Evolutionary conservation across 345 rosid genomes (phyloP).

Genomic region (Eutrema yunnanense): DNA sequence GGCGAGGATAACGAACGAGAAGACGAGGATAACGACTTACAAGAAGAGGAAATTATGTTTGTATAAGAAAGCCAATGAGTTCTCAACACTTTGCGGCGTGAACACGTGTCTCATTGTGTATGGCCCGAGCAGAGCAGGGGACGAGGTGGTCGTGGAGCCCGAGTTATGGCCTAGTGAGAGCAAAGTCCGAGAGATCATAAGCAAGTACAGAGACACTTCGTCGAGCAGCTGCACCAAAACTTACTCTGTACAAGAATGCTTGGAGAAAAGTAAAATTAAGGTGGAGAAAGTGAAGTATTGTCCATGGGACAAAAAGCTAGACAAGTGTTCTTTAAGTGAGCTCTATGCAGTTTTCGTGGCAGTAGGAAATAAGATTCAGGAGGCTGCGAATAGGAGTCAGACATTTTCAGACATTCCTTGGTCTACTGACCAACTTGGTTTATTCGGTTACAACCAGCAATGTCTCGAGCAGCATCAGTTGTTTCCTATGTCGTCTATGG

Average conservation of each 20-base stretch:
- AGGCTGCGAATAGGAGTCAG: slow-evolving; percentile 18
- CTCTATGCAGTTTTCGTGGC: slow-evolving; percentile 3
- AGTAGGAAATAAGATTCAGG: slow-evolving; percentile 24
- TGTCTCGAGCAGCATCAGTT: slow-evolving; percentile 19
- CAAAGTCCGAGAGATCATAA: slow-evolving; percentile 25
- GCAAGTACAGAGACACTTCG: slow-evolving; percentile 24
- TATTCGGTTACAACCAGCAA: slow-evolving; percentile 19
- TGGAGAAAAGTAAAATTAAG: slow-evolving; percentile 6
- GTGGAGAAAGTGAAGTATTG: slow-evolving; percentile 15
- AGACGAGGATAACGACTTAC: slow-evolving; percentile 32
- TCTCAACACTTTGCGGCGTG: slow-evolving; percentile 37
- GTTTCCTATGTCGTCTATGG: slow-evolving; percentile 11
- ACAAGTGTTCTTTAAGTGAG: slow-evolving; percentile 17
- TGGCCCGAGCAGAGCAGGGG: slow-evolving; percentile 26
- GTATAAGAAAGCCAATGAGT: slow-evolving; percentile 32
- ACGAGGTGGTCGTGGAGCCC: slow-evolving; percentile 8
- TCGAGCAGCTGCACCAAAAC: slow-evolving; percentile 22
- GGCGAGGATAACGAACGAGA: slow-evolving; percentile 31
- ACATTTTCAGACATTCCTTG: background rate
- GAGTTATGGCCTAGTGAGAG: slow-evolving; percentile 28
- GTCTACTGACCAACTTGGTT: slow-evolving; percentile 19
- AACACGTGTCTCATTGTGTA: slow-evolving; percentile 36
- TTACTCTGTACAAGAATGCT: slow-evolving; percentile 13
- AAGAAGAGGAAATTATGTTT: slow-evolving; percentile 34
- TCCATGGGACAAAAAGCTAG: slow-evolving; percentile 24